phyloP scores from a whole-genome alignment of 768 basidiomycete genomes.

The Leccinum obscurum region DNA sequence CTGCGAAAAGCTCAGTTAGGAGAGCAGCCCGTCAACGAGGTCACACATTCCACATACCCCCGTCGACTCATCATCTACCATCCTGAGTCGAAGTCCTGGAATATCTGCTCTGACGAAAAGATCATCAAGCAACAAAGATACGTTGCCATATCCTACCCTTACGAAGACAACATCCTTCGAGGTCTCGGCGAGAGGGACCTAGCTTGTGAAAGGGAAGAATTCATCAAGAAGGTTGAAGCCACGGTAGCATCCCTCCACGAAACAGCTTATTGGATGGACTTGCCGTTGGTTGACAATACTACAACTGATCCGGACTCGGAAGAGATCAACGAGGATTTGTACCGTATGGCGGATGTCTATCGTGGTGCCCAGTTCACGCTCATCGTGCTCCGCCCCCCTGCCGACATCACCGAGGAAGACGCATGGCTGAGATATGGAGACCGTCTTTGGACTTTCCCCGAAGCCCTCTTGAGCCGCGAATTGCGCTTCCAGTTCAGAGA shows the following conservation, averaged over 20 bases:
- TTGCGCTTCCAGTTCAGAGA: constrained; percentile 16
- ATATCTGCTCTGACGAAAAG: neutral
- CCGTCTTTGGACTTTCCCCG: constrained; percentile 28
- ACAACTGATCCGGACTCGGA: neutral
- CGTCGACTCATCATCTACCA: constrained; percentile 20
- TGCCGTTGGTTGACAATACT: constrained; percentile 1
- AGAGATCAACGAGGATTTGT: constrained; percentile 21
- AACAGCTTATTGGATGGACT: constrained; percentile 27
- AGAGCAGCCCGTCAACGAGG: constrained; percentile 2
- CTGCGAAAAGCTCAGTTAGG: constrained; percentile 9
- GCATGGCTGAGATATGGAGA: constrained; percentile 22
- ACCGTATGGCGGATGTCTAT: constrained; percentile 27
- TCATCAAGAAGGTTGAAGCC: constrained; percentile 5
- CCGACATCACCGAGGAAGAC: neutral
- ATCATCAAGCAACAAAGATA: constrained; percentile 16
- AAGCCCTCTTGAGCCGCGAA: constrained; percentile 23
- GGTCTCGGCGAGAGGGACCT: neutral
- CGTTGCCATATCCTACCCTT: constrained; percentile 21
- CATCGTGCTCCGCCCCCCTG: constrained; percentile 16
- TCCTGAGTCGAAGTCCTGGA: constrained; percentile 1
- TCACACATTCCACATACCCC: constrained; percentile 18
- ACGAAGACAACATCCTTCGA: constrained; percentile 8
- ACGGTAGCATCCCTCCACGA: constrained; percentile 7
- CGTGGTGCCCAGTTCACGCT: constrained; percentile 24
- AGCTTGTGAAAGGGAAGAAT: neutral